Conservation (phyloP, 768 basidiomycete genomes). For the Termitomyces sp. region DNA sequence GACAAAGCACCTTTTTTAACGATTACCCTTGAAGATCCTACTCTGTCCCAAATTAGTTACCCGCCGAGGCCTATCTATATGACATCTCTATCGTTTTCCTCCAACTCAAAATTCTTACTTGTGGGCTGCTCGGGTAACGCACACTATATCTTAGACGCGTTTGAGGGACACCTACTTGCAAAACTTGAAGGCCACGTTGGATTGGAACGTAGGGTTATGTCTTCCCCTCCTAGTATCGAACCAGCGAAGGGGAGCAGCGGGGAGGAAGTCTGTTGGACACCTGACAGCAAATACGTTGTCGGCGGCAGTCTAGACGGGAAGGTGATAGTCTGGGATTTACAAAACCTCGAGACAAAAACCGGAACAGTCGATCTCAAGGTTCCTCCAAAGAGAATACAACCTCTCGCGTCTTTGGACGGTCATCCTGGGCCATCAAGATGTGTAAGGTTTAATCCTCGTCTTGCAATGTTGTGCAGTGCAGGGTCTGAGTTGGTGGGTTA, state of each 20-base stretch:
- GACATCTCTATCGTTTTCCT: constrained; percentile 88
- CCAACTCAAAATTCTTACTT: constrained; percentile 84
- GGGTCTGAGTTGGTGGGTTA: constrained; percentile 73
- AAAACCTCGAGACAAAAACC: constrained; percentile 47
- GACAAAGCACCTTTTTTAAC: constrained; percentile 91
- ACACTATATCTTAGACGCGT: constrained; percentile 92
- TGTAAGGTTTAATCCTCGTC: constrained; percentile 85
- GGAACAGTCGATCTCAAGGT: constrained; percentile 52
- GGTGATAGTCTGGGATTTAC: constrained; percentile 84
- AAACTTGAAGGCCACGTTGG: constrained; percentile 85
- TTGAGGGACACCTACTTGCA: constrained; percentile 75
- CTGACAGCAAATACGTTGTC: constrained; percentile 87
- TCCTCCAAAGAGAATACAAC: constrained; percentile 39
- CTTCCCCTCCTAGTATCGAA: constrained; percentile 49
- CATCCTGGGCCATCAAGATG: constrained; percentile 83
- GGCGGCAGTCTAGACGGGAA: constrained; percentile 84
- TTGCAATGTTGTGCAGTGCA: constrained; percentile 83
- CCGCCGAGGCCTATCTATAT: constrained; percentile 87
- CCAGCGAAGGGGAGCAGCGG: constrained; percentile 79
- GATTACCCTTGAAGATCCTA: constrained; percentile 78
- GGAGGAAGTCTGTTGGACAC: constrained; percentile 92
- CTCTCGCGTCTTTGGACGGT: constrained; percentile 55
- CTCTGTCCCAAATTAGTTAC: constrained; percentile 66
- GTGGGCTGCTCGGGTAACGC: constrained; percentile 90
- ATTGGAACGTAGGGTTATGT: constrained; percentile 63